These are phyloP conservation scores for Aureobasidium namibiae DNA, from an alignment of 2,329 filamentous ascomycete species.

Conservation along the genomic window DNA sequence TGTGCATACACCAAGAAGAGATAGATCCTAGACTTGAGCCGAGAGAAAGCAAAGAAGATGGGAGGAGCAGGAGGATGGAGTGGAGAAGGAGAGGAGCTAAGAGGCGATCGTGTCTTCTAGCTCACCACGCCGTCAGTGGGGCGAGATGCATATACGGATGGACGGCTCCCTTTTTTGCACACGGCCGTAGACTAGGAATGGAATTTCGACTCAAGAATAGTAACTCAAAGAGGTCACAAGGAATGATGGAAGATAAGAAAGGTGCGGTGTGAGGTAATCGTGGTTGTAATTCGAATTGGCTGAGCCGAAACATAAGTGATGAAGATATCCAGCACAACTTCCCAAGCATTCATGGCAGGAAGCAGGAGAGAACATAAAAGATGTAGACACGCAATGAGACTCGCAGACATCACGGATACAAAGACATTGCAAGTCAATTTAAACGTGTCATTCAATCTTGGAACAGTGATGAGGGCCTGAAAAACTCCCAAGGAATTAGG, in stretches of 20 bases:
- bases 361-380: background rate
- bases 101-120: background rate
- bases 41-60: background rate
- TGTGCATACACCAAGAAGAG: background rate
- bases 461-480: slow-evolving; percentile 10
- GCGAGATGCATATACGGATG: background rate
- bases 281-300: too few species aligned
- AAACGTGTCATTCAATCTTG: slow-evolving; percentile 6
- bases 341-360: too few species aligned
- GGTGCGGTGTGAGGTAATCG: background rate
- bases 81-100: background rate
- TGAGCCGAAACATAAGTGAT: background rate
- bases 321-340: background rate
- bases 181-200: background rate
- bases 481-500: background rate
- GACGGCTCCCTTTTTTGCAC: background rate
- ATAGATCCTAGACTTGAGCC: background rate
- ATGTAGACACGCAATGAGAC: slow-evolving; percentile 11
- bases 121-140: background rate
- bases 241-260: background rate
- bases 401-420: slow-evolving; percentile 4
- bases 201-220: background rate
- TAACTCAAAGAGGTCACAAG: background rate
- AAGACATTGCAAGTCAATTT: slow-evolving; percentile 8
- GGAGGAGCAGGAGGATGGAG: background rate